Conservation (phyloP, 139 green algal species). For the Astrephomene gubernaculifera region DNA sequence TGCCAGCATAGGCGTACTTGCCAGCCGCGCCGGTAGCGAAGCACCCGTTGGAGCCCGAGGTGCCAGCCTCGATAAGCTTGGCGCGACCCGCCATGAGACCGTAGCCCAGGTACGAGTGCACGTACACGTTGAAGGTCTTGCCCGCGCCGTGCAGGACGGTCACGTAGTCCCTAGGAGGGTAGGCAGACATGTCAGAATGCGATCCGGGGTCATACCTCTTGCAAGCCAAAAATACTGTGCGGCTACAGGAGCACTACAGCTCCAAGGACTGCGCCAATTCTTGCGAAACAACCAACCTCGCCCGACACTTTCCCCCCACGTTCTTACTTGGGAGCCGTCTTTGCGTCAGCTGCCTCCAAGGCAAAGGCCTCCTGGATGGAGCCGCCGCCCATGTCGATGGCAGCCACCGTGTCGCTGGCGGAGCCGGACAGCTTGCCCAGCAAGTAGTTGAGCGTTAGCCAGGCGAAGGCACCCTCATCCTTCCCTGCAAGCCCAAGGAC, state of each 20-base stretch:
- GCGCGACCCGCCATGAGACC: slow-evolving; percentile 96
- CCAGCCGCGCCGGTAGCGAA: slow-evolving; percentile 56
- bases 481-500: slow-evolving; percentile 69
- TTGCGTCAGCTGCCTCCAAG: slow-evolving; percentile 67
- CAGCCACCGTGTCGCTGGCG: slow-evolving; percentile 81
- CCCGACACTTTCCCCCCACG: neutral
- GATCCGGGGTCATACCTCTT: too few species aligned
- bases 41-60: slow-evolving; percentile 71
- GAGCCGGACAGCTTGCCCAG: slow-evolving; percentile 80
- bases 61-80: slow-evolving; percentile 69
- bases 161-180: slow-evolving; percentile 20
- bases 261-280: too few species aligned
- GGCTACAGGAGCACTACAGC: too few species aligned
- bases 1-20: slow-evolving; percentile 57
- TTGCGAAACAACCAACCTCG: too few species aligned
- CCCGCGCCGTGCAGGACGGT: slow-evolving; percentile 60
- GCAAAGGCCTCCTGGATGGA: slow-evolving; percentile 93
- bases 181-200: neutral
- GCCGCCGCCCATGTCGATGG: slow-evolving; percentile 95
- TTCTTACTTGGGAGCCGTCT: slow-evolving; percentile 59
- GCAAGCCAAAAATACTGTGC: too few species aligned
- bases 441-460: slow-evolving; percentile 99
- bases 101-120: slow-evolving; percentile 97
- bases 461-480: slow-evolving; percentile 96
- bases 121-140: slow-evolving; percentile 91